Base-by-base conservation (phyloP, 1,139 yeast genomes). In the Candida sp. region DNA sequence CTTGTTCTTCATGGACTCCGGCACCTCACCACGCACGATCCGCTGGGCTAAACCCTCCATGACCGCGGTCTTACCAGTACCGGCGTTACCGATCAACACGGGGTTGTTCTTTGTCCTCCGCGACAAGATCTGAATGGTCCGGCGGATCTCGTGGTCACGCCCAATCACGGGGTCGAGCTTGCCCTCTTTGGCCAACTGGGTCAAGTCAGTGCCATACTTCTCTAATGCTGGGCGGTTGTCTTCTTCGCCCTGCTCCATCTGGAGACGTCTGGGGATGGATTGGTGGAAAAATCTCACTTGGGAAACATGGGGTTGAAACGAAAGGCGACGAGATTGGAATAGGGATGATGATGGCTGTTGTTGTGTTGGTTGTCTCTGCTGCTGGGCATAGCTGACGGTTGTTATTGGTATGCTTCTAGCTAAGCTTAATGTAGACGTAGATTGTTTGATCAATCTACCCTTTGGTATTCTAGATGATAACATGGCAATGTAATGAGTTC, bases 161-260 rank as follows among this genome's bases (percentile, higher is more conserved):
- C 99, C 99, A 63, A 94, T 94, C 30, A 94, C 98, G 0, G 99
- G 98, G 64, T 94, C 99, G 39, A 94, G 76, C 63, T 92, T 92
- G 43, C 99, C 98, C 55, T 89, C 90, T 58, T 81, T 79, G 1
- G 99, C 99, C 57, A 93, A 68, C 54, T 86, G 85, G 1, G 98
- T 94, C 57, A 94, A 73, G 67, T 94, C 94, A 0, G 90, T 82
- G n/a, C 98, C 98, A 63, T 73, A 91, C 62, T 88, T 86, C 61
- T 92, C 93, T 55, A 94, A 72, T 0, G 98, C 96, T 0, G 96
- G 89, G 53, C 87, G 77, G 44, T 84, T 80, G 26, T 80, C 69
- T 45, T 82, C 84, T 11, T 78, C 80, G 55, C 70, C 67, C 42
- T 76, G 74, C 42, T 68, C 69, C 80, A 77, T 77, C 52, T 75